These are phyloP conservation scores for Ceratocystis colombiana DNA, from an alignment of 2,329 filamentous ascomycete genomes.

Conservation along the genomic window DNA sequence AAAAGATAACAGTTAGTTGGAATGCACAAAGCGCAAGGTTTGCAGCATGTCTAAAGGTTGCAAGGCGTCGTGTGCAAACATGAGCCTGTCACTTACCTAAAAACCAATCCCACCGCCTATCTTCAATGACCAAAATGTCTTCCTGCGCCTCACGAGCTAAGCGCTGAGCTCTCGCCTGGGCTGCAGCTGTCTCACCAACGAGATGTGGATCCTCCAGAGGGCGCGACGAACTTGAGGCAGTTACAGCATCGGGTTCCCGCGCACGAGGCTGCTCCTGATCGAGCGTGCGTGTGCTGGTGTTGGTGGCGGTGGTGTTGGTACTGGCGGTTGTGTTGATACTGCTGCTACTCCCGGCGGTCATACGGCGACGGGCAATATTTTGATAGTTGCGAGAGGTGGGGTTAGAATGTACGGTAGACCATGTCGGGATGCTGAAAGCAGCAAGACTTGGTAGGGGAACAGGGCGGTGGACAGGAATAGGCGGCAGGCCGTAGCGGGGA, in stretches of 20 bases:
- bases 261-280: conserved; percentile 32
- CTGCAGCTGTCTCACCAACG: conserved; percentile 56
- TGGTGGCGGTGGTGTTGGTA: conserved; percentile 30
- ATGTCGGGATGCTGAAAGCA: conserved; percentile 49
- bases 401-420: conserved; percentile 46
- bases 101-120: conserved; percentile 52
- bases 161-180: conserved; percentile 46
- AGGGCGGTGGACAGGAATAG: conserved; percentile 37
- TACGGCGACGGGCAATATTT: conserved; percentile 53
- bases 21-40: not conserved
- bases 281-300: conserved; percentile 30
- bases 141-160: conserved; percentile 47
- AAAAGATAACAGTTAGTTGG: conserved; percentile 25
- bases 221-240: conserved; percentile 30
- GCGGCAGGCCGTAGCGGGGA: conserved; percentile 38
- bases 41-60: not conserved
- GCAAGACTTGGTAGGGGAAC: conserved; percentile 38
- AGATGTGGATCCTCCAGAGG: conserved; percentile 58
- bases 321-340: conserved; percentile 30
- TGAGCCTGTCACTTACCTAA: conserved; percentile 38
- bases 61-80: too few relatives aligned
- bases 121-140: conserved; percentile 47
- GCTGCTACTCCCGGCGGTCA: conserved; percentile 36
- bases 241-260: not conserved
- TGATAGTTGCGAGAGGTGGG: conserved; percentile 52